Percentiles rank a stretch among this genome's conserved stretches.
phyloP scores from a whole-genome alignment of 139 green algal genomes.

The Limnomonas spitsbergensis region DNA sequence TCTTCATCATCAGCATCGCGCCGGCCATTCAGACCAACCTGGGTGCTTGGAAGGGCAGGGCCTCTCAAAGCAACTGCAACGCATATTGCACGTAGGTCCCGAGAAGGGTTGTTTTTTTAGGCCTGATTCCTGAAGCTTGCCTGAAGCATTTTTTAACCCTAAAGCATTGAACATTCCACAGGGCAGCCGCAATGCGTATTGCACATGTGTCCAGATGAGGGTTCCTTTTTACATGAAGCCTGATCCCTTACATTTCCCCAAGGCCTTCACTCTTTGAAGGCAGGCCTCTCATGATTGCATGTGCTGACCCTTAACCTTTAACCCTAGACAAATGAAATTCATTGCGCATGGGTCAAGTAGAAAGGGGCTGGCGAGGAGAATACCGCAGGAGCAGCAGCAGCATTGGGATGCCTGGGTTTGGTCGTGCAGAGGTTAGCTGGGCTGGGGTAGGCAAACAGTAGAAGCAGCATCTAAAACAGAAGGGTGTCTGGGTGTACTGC shows the following conservation, averaged over 20 bases:
- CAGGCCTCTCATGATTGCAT: not conserved
- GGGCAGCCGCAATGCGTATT: not conserved
- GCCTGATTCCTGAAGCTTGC: no score
- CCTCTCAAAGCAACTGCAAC: not conserved
- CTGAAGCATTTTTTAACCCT: not conserved
- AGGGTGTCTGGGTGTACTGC: no score
- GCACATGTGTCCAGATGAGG: constrained; percentile 11
- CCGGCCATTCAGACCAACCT: constrained; percentile 34
- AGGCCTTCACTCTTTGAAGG: no score
- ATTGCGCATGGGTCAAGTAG: no score
- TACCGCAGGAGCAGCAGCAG: no score
- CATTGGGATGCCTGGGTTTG: no score
- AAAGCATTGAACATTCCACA: not conserved
- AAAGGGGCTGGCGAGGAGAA: no score
- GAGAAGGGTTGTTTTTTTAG: not conserved
- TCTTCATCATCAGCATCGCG: constrained; percentile 36
- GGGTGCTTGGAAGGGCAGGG: not conserved
- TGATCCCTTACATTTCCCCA: no score
- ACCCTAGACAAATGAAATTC: not conserved
- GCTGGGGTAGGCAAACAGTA: no score
- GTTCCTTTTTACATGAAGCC: not conserved
- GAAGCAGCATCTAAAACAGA: no score
- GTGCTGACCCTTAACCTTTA: not conserved
- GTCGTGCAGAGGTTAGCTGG: no score
- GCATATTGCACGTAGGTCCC: constrained; percentile 16